Evolutionary conservation across 2,329 filamentous ascomycete genomes (phyloP).

Genomic region (Hortaea werneckii): DNA sequence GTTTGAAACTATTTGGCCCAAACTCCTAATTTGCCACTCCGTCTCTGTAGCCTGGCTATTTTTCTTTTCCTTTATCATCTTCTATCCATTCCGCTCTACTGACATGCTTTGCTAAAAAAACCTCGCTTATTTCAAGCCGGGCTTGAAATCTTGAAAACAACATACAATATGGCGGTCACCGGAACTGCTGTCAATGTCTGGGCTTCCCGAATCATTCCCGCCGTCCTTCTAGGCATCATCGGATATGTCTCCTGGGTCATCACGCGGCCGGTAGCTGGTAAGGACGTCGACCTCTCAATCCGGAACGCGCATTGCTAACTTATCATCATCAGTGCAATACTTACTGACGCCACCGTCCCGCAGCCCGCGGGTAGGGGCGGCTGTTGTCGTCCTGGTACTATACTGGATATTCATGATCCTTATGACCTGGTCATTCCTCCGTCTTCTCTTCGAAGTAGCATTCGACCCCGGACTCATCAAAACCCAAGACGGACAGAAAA

Average conservation of each 20-base stretch:
- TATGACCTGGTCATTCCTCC: constrained; percentile 2
- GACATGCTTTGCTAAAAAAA: too few species aligned
- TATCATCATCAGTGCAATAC: not conserved
- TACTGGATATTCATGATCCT: constrained; percentile 3
- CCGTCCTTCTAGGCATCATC: constrained; percentile 1
- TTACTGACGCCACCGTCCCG: not conserved
- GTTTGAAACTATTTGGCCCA: too few species aligned
- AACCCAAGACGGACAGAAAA: not conserved
- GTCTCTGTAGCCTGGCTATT: too few species aligned
- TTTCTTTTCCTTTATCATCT: too few species aligned
- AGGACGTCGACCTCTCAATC: not conserved
- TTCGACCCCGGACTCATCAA: constrained; percentile 1
- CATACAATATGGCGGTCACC: not conserved
- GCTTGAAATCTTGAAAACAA: too few species aligned
- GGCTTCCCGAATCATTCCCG: not conserved
- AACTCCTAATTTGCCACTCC: too few species aligned
- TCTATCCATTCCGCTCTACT: too few species aligned
- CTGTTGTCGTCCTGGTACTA: constrained; percentile 1
- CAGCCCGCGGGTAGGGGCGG: not conserved
- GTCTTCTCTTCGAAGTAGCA: constrained; percentile 1
- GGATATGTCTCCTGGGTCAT: constrained; percentile 3
- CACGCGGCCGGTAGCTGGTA: not conserved
- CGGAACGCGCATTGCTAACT: not conserved
- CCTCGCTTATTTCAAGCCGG: too few species aligned
- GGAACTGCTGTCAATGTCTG: not conserved